These are phyloP conservation scores for Chlorella sp. DNA, from an alignment of 139 green algal genomes.

Conservation along the genomic window DNA sequence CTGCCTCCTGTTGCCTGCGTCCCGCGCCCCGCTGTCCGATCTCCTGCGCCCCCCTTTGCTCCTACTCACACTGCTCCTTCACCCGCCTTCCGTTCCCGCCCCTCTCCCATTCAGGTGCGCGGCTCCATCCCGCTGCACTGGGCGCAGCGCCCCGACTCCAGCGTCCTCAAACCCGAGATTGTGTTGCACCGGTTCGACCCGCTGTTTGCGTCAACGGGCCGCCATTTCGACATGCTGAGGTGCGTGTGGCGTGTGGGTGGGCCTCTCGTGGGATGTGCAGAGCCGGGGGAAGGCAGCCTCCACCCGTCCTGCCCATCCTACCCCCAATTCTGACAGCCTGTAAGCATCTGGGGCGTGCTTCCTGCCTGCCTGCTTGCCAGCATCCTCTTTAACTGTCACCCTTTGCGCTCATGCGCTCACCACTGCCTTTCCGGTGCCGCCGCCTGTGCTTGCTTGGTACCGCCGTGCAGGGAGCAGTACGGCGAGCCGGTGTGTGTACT, in stretches of 20 bases:
- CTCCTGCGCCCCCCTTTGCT: too few relatives aligned
- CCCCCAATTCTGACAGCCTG: too few relatives aligned
- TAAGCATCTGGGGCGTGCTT: too few relatives aligned
- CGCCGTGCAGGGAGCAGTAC: conserved; percentile 66
- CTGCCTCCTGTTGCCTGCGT: too few relatives aligned
- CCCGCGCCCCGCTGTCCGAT: too few relatives aligned
- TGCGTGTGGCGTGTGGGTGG: neutral
- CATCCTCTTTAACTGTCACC: too few relatives aligned
- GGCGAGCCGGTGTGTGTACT: conserved; percentile 85
- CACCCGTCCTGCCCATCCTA: too few relatives aligned
- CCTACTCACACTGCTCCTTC: neutral
- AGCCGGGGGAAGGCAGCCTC: too few relatives aligned
- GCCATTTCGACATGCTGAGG: conserved; percentile 54
- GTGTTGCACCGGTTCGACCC: conserved; percentile 86
- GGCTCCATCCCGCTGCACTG: conserved; percentile 95
- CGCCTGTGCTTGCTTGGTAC: neutral
- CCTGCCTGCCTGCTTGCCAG: too few relatives aligned
- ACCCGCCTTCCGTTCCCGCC: neutral
- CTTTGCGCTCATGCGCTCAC: too few relatives aligned
- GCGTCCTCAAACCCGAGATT: conserved; percentile 80
- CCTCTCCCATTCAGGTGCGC: conserved; percentile 72
- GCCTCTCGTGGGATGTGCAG: too few relatives aligned
- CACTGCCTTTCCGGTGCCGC: neutral
- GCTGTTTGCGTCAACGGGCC: conserved; percentile 68
- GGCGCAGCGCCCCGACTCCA: conserved; percentile 69